A percentile compares a stretch with the other conserved stretches of the same genome.
phyloP scores from a whole-genome alignment of 2,329 filamentous ascomycete species.

The Colletotrichum echinochloae region DNA sequence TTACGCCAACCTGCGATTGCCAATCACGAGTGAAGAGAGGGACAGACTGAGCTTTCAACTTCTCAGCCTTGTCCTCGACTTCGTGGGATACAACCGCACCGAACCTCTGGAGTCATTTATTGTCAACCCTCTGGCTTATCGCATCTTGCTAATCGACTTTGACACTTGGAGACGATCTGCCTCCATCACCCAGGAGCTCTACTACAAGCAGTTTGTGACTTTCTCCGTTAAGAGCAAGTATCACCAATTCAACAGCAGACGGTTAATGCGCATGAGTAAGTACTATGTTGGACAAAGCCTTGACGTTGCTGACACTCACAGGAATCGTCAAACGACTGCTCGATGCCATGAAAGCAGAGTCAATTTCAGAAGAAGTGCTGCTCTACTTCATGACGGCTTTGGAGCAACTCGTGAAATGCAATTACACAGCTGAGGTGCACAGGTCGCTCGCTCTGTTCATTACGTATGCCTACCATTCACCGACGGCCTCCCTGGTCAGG shows the following conservation, averaged over 20 bases:
- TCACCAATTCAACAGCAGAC: conserved; percentile 89
- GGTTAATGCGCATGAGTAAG: conserved; percentile 91
- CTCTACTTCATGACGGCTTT: conserved; percentile 84
- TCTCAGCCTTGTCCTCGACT: conserved; percentile 81
- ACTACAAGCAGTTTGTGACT: conserved; percentile 90
- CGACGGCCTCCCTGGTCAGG: conserved; percentile 60
- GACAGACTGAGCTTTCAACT: conserved; percentile 71
- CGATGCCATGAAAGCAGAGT: conserved; percentile 89
- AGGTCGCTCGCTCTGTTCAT: conserved; percentile 91
- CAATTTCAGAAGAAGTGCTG: conserved; percentile 77
- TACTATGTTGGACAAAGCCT: conserved; percentile 19
- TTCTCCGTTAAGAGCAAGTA: conserved; percentile 93
- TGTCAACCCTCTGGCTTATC: conserved; percentile 94
- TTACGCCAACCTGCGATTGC: conserved; percentile 50
- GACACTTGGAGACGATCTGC: conserved; percentile 91
- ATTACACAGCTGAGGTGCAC: conserved; percentile 85
- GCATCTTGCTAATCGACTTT: conserved; percentile 90
- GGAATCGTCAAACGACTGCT: conserved; percentile 91
- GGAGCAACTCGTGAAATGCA: conserved; percentile 81
- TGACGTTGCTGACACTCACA: conserved; percentile 51
- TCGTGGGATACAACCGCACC: conserved; percentile 88
- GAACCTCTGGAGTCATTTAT: conserved; percentile 90
- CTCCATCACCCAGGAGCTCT: conserved; percentile 82
- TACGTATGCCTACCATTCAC: conserved; percentile 85
- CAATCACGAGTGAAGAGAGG: conserved; percentile 64